Percentiles rank a stretch among this genome's conserved stretches.
phyloP scores from a whole-genome alignment of 176 grass and related monocot species.

The Rhynchospora pubera region DNA sequence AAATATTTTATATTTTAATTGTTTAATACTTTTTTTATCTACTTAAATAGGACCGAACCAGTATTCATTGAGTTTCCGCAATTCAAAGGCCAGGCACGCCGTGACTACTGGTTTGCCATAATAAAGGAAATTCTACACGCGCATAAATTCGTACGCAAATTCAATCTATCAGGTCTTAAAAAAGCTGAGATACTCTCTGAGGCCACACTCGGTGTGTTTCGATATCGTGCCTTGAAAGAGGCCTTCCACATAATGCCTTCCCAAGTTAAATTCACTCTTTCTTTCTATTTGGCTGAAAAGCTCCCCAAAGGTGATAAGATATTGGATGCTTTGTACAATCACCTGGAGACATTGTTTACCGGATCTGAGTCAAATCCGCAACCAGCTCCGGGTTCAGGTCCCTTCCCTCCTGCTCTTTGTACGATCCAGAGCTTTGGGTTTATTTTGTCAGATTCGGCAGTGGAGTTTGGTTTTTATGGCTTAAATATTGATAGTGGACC shows the following conservation, averaged over 20 bases:
- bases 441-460: constrained; percentile 35
- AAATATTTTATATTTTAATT: neutral
- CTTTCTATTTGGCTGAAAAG: constrained; percentile 87
- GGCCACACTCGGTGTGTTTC: constrained; percentile 57
- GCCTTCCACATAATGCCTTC: constrained; percentile 62
- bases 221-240: constrained; percentile 68
- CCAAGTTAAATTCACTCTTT: constrained; percentile 71
- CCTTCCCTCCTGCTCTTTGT: constrained; percentile 57
- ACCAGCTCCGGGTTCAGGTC: constrained; percentile 24
- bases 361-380: constrained; percentile 31
- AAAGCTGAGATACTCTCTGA: constrained; percentile 61
- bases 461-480: constrained; percentile 32
- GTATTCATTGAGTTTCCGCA: constrained; percentile 88
- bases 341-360: constrained; percentile 37
- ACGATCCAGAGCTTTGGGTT: constrained; percentile 58
- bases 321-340: constrained; percentile 54
- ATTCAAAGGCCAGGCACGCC: constrained; percentile 66
- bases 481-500: constrained; percentile 46
- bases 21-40: neutral
- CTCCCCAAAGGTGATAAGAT: constrained; percentile 94
- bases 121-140: constrained; percentile 81
- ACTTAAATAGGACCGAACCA: constrained; percentile 39
- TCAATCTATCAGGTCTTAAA: constrained; percentile 41
- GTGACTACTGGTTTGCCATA: constrained; percentile 89
- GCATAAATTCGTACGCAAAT: constrained; percentile 84